Evolutionary conservation across 2,329 filamentous ascomycete genomes (phyloP).

Genomic region (Chalaropsis thielavioides): DNA sequence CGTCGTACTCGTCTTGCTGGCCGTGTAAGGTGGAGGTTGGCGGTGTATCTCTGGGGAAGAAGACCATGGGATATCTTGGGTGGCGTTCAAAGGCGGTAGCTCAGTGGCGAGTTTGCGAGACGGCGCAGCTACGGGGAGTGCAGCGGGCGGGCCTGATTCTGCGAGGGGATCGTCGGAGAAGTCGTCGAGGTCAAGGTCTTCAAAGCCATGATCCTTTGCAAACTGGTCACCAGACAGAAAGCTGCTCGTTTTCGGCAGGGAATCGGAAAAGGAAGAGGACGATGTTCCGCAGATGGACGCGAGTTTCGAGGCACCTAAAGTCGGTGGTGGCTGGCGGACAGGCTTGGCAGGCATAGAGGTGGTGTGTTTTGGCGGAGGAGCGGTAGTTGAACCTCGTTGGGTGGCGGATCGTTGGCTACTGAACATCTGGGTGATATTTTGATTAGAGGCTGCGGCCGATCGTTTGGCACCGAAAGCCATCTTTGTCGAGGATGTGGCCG

Average conservation of each 20-base stretch:
- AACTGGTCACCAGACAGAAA: constrained; percentile 11
- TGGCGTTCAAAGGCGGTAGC: constrained; percentile 3
- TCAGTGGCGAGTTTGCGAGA: constrained; percentile 3
- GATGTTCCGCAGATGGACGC: constrained; percentile 10
- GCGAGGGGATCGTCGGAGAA: constrained; percentile 16
- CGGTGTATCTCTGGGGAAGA: not conserved
- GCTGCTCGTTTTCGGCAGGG: not conserved
- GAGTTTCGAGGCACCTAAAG: constrained; percentile 6
- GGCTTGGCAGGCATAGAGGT: not conserved
- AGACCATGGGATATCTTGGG: constrained; percentile 4
- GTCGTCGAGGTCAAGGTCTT: constrained; percentile 14
- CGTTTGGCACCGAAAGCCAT: not conserved
- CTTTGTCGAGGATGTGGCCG: not conserved
- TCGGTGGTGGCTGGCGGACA: constrained; percentile 1
- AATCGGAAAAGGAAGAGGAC: constrained; percentile 7
- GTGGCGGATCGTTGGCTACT: not conserved
- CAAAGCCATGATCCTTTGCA: constrained; percentile 16
- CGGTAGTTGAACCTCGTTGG: not conserved
- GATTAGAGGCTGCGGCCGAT: constrained; percentile 6
- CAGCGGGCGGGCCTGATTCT: constrained; percentile 8
- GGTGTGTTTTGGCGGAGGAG: not conserved
- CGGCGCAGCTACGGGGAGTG: constrained; percentile 9
- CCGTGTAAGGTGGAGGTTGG: not conserved
- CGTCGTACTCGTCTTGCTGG: not conserved
- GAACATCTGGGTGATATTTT: constrained; percentile 15